Percentiles rank a stretch among this genome's conserved stretches.
Evolutionary conservation across 1,284 basidiomycete species (phyloP).

Genomic region (Sanghuangporus weigelae): DNA sequence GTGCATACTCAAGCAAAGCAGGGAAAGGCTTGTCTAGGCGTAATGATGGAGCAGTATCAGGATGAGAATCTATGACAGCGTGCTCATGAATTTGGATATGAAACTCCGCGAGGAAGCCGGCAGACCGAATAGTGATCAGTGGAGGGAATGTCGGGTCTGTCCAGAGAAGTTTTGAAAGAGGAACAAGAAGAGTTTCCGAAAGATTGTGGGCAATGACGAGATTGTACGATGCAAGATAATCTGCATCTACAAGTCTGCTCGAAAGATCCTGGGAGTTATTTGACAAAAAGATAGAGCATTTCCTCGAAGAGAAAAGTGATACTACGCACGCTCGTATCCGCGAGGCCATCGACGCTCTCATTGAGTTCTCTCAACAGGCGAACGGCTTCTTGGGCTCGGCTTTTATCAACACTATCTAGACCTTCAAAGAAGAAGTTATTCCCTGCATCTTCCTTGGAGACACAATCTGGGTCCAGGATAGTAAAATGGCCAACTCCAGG

Average conservation of each 20-base stretch:
- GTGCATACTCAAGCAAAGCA: constrained; percentile 66
- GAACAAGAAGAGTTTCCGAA: constrained; percentile 46
- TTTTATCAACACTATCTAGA: constrained; percentile 69
- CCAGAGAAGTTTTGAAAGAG: constrained; percentile 69
- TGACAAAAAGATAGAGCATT: background rate
- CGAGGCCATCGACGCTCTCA: constrained; percentile 73
- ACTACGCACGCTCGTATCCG: constrained; percentile 48
- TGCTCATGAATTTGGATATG: constrained; percentile 85
- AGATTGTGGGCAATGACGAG: constrained; percentile 86
- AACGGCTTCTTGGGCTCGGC: constrained; percentile 77
- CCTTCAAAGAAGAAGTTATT: constrained; percentile 95
- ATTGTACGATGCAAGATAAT: constrained; percentile 55
- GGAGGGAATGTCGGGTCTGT: constrained; percentile 50
- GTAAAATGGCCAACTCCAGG: constrained; percentile 93
- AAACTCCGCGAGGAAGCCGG: constrained; percentile 87
- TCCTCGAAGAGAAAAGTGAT: background rate
- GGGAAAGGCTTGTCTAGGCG: constrained; percentile 90
- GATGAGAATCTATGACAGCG: constrained; percentile 89
- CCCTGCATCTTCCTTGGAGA: constrained; percentile 76
- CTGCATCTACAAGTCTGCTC: constrained; percentile 49
- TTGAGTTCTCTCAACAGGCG: constrained; percentile 83
- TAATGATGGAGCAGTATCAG: constrained; percentile 78
- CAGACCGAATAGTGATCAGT: constrained; percentile 73
- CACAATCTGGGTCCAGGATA: constrained; percentile 65
- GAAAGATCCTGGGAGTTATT: constrained; percentile 37